Evolutionary conservation across 1,139 yeast species (phyloP).

Genomic region (Zygotorulaspora mrakii): DNA sequence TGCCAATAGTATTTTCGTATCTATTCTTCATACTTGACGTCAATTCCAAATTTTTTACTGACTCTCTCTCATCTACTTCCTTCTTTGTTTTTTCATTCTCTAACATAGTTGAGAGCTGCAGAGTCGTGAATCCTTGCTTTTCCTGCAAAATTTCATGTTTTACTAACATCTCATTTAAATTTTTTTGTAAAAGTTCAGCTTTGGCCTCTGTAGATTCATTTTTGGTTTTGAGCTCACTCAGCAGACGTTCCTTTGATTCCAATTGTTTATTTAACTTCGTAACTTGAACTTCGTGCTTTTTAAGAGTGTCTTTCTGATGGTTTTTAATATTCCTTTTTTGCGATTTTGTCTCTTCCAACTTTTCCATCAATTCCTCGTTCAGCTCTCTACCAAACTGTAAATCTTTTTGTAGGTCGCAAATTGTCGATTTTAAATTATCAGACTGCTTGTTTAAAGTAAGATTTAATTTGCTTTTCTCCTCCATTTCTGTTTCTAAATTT

Average conservation of each 20-base stretch:
- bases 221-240: slow-evolving; percentile 2
- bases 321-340: slow-evolving; percentile 4
- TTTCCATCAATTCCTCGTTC: background rate
- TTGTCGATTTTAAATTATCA: slow-evolving; percentile 5
- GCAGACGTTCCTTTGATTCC: slow-evolving; percentile 1
- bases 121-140: slow-evolving; percentile 15
- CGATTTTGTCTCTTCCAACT: slow-evolving; percentile 10
- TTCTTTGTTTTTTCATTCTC: slow-evolving; percentile 13
- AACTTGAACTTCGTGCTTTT: slow-evolving; percentile 6
- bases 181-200: slow-evolving; percentile 11
- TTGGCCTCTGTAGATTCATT: slow-evolving; percentile 10
- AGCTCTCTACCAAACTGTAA: slow-evolving; percentile 6
- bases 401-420: slow-evolving; percentile 9
- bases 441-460: slow-evolving; percentile 3
- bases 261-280: slow-evolving; percentile 5
- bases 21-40: slow-evolving; percentile 11
- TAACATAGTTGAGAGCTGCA: slow-evolving; percentile 16
- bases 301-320: slow-evolving; percentile 7
- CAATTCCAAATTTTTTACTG: slow-evolving; percentile 15
- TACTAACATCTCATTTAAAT: slow-evolving; percentile 11
- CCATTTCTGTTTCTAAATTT: slow-evolving; percentile 10
- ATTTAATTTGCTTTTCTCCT: slow-evolving; percentile 6
- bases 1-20: slow-evolving; percentile 13
- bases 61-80: slow-evolving; percentile 15
- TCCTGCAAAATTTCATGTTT: slow-evolving; percentile 18